phyloP scores from a whole-genome alignment of 768 basidiomycete species.

The Royoungia palumana region DNA sequence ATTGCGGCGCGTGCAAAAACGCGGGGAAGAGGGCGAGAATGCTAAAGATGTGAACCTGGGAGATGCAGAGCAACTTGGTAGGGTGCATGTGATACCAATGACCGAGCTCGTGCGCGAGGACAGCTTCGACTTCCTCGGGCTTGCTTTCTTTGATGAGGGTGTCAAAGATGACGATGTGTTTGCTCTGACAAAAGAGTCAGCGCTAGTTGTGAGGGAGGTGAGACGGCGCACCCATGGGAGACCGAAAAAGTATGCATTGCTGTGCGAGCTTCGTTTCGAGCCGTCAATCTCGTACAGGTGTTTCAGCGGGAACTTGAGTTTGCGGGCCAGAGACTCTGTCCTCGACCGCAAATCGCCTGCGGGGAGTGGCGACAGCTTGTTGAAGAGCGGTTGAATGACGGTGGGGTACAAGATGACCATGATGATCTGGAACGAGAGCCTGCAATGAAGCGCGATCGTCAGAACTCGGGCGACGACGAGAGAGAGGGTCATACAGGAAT shows the following conservation, averaged over 20 bases:
- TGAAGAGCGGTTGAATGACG: slow-evolving; percentile 93
- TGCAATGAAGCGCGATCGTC: slow-evolving; percentile 23
- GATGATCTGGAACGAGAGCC: slow-evolving; percentile 76
- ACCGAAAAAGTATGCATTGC: slow-evolving; percentile 98
- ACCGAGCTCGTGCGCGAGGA: slow-evolving; percentile 95
- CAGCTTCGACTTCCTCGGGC: slow-evolving; percentile 92
- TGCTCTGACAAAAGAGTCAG: slow-evolving; percentile 53
- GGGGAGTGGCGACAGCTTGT: slow-evolving; percentile 87
- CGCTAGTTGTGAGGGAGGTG: background rate
- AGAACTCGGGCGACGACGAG: background rate
- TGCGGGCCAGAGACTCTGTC: slow-evolving; percentile 72
- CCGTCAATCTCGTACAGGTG: slow-evolving; percentile 97
- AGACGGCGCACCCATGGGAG: slow-evolving; percentile 74
- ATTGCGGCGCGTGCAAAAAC: slow-evolving; percentile 75
- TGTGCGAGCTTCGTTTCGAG: slow-evolving; percentile 91
- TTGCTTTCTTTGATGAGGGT: slow-evolving; percentile 91
- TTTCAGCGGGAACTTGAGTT: slow-evolving; percentile 90
- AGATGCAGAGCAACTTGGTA: slow-evolving; percentile 80
- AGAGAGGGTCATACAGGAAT: slow-evolving; percentile 40
- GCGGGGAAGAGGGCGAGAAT: slow-evolving; percentile 88
- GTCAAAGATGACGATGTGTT: slow-evolving; percentile 96
- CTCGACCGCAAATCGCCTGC: slow-evolving; percentile 72
- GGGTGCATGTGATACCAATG: slow-evolving; percentile 96
- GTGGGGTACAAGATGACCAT: slow-evolving; percentile 84
- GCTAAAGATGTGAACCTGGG: slow-evolving; percentile 84